Base-by-base conservation (phyloP, 495 filamentous ascomycete species). In the Aspergillus mulundensis region DNA sequence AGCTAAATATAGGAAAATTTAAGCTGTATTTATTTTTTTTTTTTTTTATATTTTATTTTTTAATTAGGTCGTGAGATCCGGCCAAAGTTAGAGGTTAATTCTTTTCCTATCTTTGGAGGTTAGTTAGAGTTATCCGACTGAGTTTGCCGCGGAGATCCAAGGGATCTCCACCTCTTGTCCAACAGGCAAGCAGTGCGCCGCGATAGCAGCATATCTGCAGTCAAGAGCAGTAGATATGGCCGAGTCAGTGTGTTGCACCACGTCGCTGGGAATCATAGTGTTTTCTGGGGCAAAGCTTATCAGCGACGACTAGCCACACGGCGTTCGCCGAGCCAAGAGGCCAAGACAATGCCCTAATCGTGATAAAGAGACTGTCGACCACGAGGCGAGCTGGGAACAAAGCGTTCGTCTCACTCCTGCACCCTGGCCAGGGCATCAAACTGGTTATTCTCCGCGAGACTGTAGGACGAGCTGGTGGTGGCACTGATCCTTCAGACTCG, bases 301-400 rank as follows among this genome's bases (percentile, higher is more conserved):
- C 43, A 40, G 19, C 28, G 1, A 12, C 7, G 18, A 39, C 19
- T 30, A 46, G 52, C 42, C 30, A 46, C 52, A 41, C 54, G 54
- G 54, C 21, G 39, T 50, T 50, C 46, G 18, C 54, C 54, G 54
- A 56, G 24, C 45, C 44, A 48, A 48, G 53, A 28, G 12, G 21
- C 5, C n/a, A 21, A 36, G 32, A 36, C 32, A 30, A 4, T 47
- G 44, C 44, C 44, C 44, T 47, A 47, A 47, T 47, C 46, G 12
- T 32, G 15, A 32, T 32, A 16, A 23, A 14, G 32, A 36, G 32
- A 14, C 23, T 24, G 1, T 40, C 38, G 12, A 40, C 38, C 34
- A 40, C n/a, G 38, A 40, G 38, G 14, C 38, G 15, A 40, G 38
- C 43, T 46, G 43, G 14, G 23, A 46, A 25, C 43, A 46, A 23